Conservation (phyloP, 352 stramenopile species). For the Globisporangium canariense region DNA sequence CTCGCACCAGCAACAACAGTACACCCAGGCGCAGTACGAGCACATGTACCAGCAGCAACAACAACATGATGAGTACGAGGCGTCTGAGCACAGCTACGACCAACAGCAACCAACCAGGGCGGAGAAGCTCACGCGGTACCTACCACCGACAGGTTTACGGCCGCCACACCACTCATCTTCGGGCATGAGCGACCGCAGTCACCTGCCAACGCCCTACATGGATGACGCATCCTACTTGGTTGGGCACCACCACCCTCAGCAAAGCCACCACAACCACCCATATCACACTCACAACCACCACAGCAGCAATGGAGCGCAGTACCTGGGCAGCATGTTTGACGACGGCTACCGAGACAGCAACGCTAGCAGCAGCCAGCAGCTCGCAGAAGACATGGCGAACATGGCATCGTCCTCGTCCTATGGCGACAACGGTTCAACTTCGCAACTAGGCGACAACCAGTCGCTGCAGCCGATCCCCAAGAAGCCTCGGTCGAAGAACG, state of each 20-base stretch:
- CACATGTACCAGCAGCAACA: slow-evolving; percentile 5
- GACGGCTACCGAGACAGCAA: slow-evolving; percentile 8
- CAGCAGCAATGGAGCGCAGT: slow-evolving; percentile 5
- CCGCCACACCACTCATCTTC: background rate
- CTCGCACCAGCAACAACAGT: background rate
- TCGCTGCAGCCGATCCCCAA: slow-evolving; percentile 40
- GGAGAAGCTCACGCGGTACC: slow-evolving; percentile 36
- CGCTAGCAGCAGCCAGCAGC: background rate
- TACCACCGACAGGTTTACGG: slow-evolving; percentile 24
- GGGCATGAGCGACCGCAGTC: slow-evolving; percentile 8
- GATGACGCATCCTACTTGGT: slow-evolving; percentile 14
- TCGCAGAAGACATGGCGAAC: background rate
- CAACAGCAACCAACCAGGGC: slow-evolving; percentile 7
- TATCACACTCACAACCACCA: background rate
- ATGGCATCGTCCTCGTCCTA: slow-evolving; percentile 2
- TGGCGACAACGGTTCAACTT: background rate
- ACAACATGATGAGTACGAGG: background rate
- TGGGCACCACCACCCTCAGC: background rate
- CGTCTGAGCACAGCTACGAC: background rate
- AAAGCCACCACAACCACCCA: background rate
- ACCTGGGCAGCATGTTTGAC: background rate
- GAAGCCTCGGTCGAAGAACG: slow-evolving; percentile 69
- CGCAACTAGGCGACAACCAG: slow-evolving; percentile 5
- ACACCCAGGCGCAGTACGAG: slow-evolving; percentile 2
- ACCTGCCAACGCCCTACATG: slow-evolving; percentile 20